Evolutionary conservation across 345 rosid species (phyloP), one percentile per base, ranked within the genome.

Genomic region (Pistacia atlantica): DNA sequence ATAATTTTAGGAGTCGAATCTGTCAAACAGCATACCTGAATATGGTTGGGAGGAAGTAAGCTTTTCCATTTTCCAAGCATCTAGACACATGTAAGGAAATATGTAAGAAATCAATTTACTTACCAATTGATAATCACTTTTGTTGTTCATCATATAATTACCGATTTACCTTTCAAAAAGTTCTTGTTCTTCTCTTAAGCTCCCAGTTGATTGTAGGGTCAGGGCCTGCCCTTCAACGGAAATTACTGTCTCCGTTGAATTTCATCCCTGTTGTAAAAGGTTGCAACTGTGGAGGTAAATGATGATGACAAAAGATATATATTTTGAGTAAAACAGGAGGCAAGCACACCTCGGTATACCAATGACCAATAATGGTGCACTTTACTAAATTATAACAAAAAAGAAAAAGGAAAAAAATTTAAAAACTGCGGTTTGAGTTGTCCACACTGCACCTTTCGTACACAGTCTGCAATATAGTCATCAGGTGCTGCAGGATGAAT

Each of bases 211-310:
- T 73, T 81, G 91, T 54, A 91, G 80, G 71, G 91, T 89, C 77
- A 88, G 65, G 59, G 90, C 94, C 74, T 92, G 84, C 69, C 83
- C 85, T 91, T 95, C 97, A 78, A 94, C 94, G 76, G 93, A 90
- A 75, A 80, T 75, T 77, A 92, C 81, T 22, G 97, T 90, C 72
- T 95, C 98, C 91, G 92, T 78, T 64, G 97, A 90, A 64, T 81
- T 78, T 97, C 95, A 90, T 73, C 97, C 97, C 98, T 92, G 78
- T 71, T 55, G 59, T 17, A 80, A 25, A 84, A 75, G 46, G 51
- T 38, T 65, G 64, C n/a, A 37, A 75, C 37, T 52, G 76, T 25
- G 62, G 20, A 42, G 59, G 51, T 25, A 68, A 46, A 58, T 11
- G 48, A 59, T 20, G 59, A 59, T 2, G 38, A 52, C 22, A 31